These are phyloP conservation scores for Paraconiothyrium brasiliense DNA, from an alignment of 2,329 filamentous ascomycete genomes.

Conservation along the genomic window DNA sequence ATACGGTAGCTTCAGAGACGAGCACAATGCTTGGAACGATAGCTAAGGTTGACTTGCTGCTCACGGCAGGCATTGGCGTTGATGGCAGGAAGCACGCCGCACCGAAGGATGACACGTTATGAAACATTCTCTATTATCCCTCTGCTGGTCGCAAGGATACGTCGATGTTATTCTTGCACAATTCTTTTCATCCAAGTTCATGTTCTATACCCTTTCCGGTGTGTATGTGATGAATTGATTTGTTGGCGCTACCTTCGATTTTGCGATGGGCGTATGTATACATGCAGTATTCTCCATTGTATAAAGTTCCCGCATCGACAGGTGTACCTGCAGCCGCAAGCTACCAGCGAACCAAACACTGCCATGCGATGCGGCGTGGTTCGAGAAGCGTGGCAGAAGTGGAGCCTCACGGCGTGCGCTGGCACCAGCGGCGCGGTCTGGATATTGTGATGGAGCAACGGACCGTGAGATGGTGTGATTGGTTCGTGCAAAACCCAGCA, in stretches of 20 bases:
- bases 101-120: slow-evolving; percentile 1
- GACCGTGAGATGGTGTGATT: neutral
- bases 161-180: neutral
- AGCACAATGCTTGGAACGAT: slow-evolving; percentile 52
- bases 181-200: slow-evolving; percentile 7
- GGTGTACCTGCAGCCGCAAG: slow-evolving; percentile 10
- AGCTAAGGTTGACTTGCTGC: slow-evolving; percentile 21
- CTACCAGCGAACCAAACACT: slow-evolving; percentile 3
- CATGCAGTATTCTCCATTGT: too few relatives aligned
- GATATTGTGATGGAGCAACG: slow-evolving; percentile 6
- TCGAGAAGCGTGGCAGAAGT: slow-evolving; percentile 16
- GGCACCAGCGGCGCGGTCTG: slow-evolving; percentile 12
- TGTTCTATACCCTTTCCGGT: slow-evolving; percentile 23
- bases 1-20: slow-evolving; percentile 56
- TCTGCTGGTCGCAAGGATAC: neutral
- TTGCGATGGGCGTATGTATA: neutral
- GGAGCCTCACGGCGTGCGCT: slow-evolving; percentile 11
- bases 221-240: slow-evolving; percentile 2
- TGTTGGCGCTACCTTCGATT: neutral
- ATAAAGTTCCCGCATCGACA: slow-evolving; percentile 7
- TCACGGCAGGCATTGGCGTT: slow-evolving; percentile 11
- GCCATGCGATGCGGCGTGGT: slow-evolving; percentile 9
- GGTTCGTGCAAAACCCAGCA: neutral
- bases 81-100: neutral
- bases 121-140: neutral